phyloP scores from a whole-genome alignment of 2,329 filamentous ascomycete species.

The Trichophyton mentagrophytes region DNA sequence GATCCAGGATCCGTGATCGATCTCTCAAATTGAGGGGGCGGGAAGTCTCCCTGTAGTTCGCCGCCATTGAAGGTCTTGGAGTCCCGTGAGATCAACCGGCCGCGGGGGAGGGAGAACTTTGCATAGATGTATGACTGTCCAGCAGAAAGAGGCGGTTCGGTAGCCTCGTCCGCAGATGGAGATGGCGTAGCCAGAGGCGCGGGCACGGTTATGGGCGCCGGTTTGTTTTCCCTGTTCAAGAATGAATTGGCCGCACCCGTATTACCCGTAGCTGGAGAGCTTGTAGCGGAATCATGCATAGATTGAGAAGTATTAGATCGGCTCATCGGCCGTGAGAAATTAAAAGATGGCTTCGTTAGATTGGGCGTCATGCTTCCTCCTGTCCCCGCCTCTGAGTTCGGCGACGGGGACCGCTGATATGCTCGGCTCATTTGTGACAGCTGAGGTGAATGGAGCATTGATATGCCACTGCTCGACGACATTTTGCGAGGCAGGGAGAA shows the following conservation, averaged over 20 bases:
- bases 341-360: slow-evolving; percentile 65
- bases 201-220: slow-evolving; percentile 24
- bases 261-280: neutral
- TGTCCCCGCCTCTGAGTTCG: slow-evolving; percentile 52
- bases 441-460: slow-evolving; percentile 48
- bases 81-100: slow-evolving; percentile 61
- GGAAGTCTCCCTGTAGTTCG: slow-evolving; percentile 17
- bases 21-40: slow-evolving; percentile 43
- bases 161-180: slow-evolving; percentile 11
- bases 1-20: slow-evolving; percentile 24
- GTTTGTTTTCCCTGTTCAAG: slow-evolving; percentile 16
- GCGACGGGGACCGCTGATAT: slow-evolving; percentile 66
- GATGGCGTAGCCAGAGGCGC: slow-evolving; percentile 7
- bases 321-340: slow-evolving; percentile 87
- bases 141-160: slow-evolving; percentile 28
- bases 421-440: slow-evolving; percentile 48
- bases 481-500: slow-evolving; percentile 64
- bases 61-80: slow-evolving; percentile 25
- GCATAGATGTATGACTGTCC: slow-evolving; percentile 74
- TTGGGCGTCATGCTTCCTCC: slow-evolving; percentile 49
- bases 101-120: slow-evolving; percentile 70
- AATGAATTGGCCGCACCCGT: neutral
- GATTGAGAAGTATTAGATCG: slow-evolving; percentile 33
- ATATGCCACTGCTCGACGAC: slow-evolving; percentile 56
- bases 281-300: slow-evolving; percentile 19